Evolutionary conservation across 495 filamentous ascomycete species (phyloP), one percentile per base, ranked within the genome.

Genomic region (Penicillium parvum): DNA sequence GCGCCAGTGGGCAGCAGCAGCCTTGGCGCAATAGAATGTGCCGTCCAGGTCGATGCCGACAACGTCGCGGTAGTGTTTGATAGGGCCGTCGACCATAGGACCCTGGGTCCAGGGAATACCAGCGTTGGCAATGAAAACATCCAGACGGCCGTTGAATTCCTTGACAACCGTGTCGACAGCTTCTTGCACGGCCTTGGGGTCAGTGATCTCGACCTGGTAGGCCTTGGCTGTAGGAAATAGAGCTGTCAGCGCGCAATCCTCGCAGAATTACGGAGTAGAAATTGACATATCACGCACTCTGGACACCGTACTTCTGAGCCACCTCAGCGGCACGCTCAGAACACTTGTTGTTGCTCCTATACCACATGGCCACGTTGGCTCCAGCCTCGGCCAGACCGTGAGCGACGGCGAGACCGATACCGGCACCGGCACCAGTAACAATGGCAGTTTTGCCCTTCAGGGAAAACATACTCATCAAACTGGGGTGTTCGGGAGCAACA

Each of bases 301-400:
- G 84, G 33, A 95, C 87, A n/a, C 85, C 85, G 51, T 83, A 92
- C 27, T 75, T 76, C 52, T 79, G 66, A 52, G 82, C 84, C 40
- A 94, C 85, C 34, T 84, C 80, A 14, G 72, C 73, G 3, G 90
- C 89, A n/a, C 79, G 71, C 32, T 83, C 76, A 28, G 81, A 45
- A 6, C 83, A 82, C 49, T 84, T 81, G 54, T 76, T 74, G 66
- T 92, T 90, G 60, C 72, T 78, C 57, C 88, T 88, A 54, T 89
- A 95, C 83, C 85, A 91, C 21, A 95, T 79, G 3, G 85, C 88
- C 29, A 95, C 84, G 49, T 95, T 88, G 25, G 89, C 88, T 26
- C 89, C 90, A 16, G 86, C 83, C 56, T 95, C 90, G 7, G 88
- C 88, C 19, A 84, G 63, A 14, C 75, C 85, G 26, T 89, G 71